Conservation (phyloP, 2,329 filamentous ascomycete genomes). For the Xylaria sp. region DNA sequence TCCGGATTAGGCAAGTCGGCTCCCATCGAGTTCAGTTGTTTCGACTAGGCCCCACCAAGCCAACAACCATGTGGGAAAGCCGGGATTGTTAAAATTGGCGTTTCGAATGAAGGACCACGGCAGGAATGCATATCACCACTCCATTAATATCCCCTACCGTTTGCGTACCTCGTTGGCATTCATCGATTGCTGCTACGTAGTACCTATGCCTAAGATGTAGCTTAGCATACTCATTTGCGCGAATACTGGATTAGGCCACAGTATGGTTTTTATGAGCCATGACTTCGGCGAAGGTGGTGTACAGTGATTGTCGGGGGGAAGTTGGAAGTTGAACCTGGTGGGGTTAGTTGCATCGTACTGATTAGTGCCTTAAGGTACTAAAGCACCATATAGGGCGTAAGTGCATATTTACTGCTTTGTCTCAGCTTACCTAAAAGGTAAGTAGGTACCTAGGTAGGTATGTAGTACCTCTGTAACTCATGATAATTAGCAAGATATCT, state of each 20-base stretch:
- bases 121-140: slow-evolving; percentile 40
- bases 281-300: neutral
- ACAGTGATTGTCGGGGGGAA: neutral
- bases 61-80: slow-evolving; percentile 43
- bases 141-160: slow-evolving; percentile 3
- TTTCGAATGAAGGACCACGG: slow-evolving; percentile 46
- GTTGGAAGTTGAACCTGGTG: too few relatives aligned
- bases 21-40: slow-evolving; percentile 46
- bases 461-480: too few relatives aligned
- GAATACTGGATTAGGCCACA: neutral
- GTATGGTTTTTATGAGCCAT: neutral
- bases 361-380: neutral
- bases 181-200: too few relatives aligned
- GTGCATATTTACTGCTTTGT: too few relatives aligned
- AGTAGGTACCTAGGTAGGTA: too few relatives aligned
- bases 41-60: slow-evolving; percentile 42
- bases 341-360: slow-evolving; percentile 1
- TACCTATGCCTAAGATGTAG: neutral
- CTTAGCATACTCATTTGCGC: neutral
- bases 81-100: slow-evolving; percentile 47
- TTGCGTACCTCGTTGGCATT: neutral
- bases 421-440: too few relatives aligned
- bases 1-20: slow-evolving; percentile 48
- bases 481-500: slow-evolving; percentile 5
- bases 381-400: neutral